Evolutionary conservation across 192 early-diverging fungal species (phyloP), one percentile per base, ranked within the genome.

Genomic region (Chytriomyces sp.): DNA sequence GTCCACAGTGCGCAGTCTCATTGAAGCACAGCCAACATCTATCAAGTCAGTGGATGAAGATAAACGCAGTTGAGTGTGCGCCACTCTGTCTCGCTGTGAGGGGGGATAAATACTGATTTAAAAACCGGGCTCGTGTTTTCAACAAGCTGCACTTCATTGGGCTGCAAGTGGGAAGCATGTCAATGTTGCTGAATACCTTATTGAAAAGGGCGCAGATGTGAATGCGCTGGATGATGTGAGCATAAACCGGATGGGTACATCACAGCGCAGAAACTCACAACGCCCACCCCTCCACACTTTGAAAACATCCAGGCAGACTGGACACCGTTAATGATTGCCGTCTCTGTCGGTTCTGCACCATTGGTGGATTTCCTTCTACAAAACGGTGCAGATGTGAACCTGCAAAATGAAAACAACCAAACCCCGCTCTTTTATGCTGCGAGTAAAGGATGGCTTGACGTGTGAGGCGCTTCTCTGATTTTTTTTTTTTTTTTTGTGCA

Each of bases 361-460:
- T 53, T 86, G 43, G 72, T 67, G 16, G 74, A 75, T 28, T 73
- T 67, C 47, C 74, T 82, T 24, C 45, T 85, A 5, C 61, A 57
- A 10, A 57, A 74, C 2, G 68, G 50, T 24, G 79, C 79, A 9
- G 70, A 79, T 50, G 49, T 69, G 43, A 82, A 85, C 49, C 26
- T 49, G 10, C 53, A 43, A 28, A 86, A 75, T 24, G 77, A 72
- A 23, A 86, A 49, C 45, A 66, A 69, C 23, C 77, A 79, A 26
- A 76, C 77, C 0, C 77, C 85, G 20, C 65, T 86, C 24, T 82
- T 82, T 69, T 86, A 83, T 75, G 79, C 81, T 0, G 85, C 82
- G n/a, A 80, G 78, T 50, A 83, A 84, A 71, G 77, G 77, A 50
- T 78, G 67, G 67, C 10, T 50, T 28, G 61, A 78, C 47, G 18